phyloP scores from a whole-genome alignment of 73 alveolate genomes.

The Paramecium caudatum region DNA sequence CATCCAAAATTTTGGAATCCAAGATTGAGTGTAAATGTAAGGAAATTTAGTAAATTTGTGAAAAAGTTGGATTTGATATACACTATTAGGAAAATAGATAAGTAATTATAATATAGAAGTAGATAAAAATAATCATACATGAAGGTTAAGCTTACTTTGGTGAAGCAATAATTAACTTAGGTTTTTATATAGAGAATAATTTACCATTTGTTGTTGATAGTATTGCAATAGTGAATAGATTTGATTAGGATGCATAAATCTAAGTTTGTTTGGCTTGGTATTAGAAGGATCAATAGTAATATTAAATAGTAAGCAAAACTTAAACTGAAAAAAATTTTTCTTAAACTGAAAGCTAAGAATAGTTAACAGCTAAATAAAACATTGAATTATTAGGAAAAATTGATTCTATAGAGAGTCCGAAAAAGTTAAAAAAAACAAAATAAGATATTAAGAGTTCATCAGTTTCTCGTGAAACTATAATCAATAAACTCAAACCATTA shows the following conservation, averaged over 20 bases:
- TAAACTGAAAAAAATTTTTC: neutral
- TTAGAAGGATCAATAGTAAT: neutral
- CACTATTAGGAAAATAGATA: conserved; percentile 5
- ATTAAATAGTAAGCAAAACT: neutral
- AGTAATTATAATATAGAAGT: neutral
- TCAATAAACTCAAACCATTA: neutral
- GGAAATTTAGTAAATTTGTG: neutral
- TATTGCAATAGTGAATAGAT: conserved; percentile 9
- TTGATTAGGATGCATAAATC: conserved; percentile 1
- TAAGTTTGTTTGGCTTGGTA: conserved; percentile 40
- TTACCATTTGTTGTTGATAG: conserved; percentile 33
- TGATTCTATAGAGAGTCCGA: neutral
- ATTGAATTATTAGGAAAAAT: neutral
- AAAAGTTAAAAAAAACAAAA: neutral
- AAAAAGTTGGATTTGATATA: neutral
- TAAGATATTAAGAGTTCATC: neutral
- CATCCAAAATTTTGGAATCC: neutral
- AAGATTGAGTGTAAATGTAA: neutral
- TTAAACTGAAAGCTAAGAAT: neutral
- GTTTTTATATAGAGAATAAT: conserved; percentile 41
- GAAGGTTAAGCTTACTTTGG: conserved; percentile 3
- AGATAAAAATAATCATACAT: conserved; percentile 22
- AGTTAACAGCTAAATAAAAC: neutral
- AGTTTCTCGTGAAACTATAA: neutral
- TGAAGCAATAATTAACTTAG: conserved; percentile 27